Conservation (phyloP, 2,329 filamentous ascomycete species). For the Parafenestella ontariensis region DNA sequence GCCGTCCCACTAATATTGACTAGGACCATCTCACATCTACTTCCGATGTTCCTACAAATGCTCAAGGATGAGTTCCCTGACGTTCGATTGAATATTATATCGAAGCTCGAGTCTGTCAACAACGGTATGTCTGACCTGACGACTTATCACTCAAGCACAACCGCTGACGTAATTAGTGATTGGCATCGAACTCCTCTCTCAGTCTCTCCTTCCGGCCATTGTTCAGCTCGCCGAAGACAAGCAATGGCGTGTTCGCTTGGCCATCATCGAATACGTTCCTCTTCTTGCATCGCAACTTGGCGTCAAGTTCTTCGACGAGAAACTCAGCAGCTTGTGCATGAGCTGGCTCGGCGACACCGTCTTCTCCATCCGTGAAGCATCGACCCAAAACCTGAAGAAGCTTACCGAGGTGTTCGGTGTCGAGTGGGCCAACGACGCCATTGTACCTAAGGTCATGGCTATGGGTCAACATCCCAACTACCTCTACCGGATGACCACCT, state of each 20-base stretch:
- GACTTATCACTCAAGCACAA: not conserved
- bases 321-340: slow-evolving; percentile 95
- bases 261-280: slow-evolving; percentile 99
- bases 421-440: slow-evolving; percentile 95
- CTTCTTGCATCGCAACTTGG: slow-evolving; percentile 94
- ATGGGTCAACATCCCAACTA: slow-evolving; percentile 99
- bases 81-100: slow-evolving; percentile 97
- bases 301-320: slow-evolving; percentile 98
- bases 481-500: slow-evolving; percentile 99
- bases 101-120: slow-evolving; percentile 98
- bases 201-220: slow-evolving; percentile 95
- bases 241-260: slow-evolving; percentile 96
- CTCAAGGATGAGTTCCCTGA: slow-evolving; percentile 99
- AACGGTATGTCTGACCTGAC: slow-evolving; percentile 68
- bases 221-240: slow-evolving; percentile 98
- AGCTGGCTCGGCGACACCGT: slow-evolving; percentile 98
- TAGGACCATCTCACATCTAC: slow-evolving; percentile 92
- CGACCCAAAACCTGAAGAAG: slow-evolving; percentile 97
- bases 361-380: slow-evolving; percentile 97
- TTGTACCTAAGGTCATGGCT: slow-evolving; percentile 97
- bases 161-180: slow-evolving; percentile 69
- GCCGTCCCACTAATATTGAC: slow-evolving; percentile 21
- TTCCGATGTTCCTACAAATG: slow-evolving; percentile 99
- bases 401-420: slow-evolving; percentile 98
- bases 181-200: slow-evolving; percentile 94